Conservation (phyloP, 768 basidiomycete species). For the Omphalotus guepiniiformis region DNA sequence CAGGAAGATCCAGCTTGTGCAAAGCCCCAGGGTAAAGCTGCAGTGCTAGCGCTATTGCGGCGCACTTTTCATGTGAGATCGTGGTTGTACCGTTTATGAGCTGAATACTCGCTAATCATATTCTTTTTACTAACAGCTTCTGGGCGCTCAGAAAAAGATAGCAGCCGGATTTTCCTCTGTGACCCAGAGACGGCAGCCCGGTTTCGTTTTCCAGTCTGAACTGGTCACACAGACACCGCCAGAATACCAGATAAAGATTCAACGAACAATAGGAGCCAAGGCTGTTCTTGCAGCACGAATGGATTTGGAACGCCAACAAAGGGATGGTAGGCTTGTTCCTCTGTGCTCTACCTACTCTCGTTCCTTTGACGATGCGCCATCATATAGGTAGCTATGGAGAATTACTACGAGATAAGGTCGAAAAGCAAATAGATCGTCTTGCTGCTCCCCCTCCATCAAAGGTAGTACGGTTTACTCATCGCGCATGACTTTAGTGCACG, state of each 20-base stretch:
- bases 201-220: constrained; percentile 95
- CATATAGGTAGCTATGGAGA: constrained; percentile 77
- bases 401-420: constrained; percentile 79
- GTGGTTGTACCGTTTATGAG: too few species aligned
- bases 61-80: too few species aligned
- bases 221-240: constrained; percentile 80
- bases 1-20: not conserved
- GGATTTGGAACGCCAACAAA: constrained; percentile 81
- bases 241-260: constrained; percentile 88
- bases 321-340: constrained; percentile 61
- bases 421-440: constrained; percentile 86
- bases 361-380: not conserved
- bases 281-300: constrained; percentile 86
- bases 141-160: constrained; percentile 93
- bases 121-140: constrained; percentile 51
- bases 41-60: too few species aligned
- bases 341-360: constrained; percentile 7
- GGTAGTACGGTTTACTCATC: constrained; percentile 86
- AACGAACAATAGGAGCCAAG: constrained; percentile 93
- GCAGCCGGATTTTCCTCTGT: constrained; percentile 87
- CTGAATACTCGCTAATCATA: too few species aligned
- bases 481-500: constrained; percentile 90
- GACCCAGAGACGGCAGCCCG: constrained; percentile 87
- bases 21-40: too few species aligned
- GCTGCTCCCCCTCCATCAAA: constrained; percentile 94